Conservation (phyloP, 106 monocot genomes). For the Dioscorea dumetorum region DNA sequence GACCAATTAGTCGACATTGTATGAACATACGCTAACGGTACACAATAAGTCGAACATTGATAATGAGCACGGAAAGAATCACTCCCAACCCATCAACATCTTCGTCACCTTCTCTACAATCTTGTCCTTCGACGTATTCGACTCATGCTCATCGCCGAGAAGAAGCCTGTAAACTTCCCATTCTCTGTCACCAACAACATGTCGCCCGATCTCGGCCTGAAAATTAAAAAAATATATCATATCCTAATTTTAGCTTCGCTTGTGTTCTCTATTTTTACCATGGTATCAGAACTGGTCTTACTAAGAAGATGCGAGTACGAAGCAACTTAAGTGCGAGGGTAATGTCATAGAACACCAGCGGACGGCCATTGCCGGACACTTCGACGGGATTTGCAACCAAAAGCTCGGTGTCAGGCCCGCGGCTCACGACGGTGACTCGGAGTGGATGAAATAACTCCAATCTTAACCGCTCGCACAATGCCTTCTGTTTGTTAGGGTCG, state of each 20-base stretch:
- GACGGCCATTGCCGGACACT: conserved; percentile 67
- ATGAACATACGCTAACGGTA: too few species aligned
- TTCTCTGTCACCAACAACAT: conserved; percentile 64
- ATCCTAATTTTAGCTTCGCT: too few species aligned
- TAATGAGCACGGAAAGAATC: background rate
- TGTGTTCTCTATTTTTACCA: too few species aligned
- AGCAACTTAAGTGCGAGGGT: conserved; percentile 77
- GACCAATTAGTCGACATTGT: too few species aligned
- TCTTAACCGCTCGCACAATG: conserved; percentile 47
- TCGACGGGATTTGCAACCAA: conserved; percentile 89
- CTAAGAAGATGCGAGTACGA: conserved; percentile 63
- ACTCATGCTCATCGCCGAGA: conserved; percentile 49
- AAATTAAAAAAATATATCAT: background rate
- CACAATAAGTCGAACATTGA: too few species aligned
- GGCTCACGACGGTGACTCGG: conserved; percentile 47
- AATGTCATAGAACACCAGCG: conserved; percentile 85
- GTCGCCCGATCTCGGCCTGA: conserved; percentile 79
- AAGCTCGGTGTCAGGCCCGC: conserved; percentile 80
- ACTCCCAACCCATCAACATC: conserved; percentile 90
- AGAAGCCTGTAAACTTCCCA: conserved; percentile 94
- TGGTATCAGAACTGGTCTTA: too few species aligned
- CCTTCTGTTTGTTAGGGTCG: conserved; percentile 55
- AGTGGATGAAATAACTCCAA: conserved; percentile 67
- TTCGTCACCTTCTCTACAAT: conserved; percentile 65
- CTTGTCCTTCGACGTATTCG: conserved; percentile 22